Evolutionary conservation across 768 basidiomycete species (phyloP), one percentile per base, ranked within the genome.

Genomic region (Amanita polypyramis): DNA sequence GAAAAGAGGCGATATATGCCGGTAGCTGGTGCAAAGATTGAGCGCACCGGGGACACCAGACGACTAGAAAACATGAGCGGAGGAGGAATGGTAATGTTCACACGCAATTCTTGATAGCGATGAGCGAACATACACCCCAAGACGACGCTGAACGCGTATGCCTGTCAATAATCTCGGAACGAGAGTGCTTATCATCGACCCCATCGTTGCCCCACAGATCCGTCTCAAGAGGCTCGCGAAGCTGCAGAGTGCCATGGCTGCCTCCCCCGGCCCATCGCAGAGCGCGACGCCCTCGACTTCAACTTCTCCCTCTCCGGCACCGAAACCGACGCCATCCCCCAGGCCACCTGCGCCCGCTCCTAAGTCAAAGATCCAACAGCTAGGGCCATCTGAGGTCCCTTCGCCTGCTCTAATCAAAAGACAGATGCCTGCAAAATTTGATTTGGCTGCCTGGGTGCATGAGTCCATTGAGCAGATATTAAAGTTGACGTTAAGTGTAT

Each of bases 191-290:
- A 34, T 14, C 34, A 19, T 37, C 23, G 20, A 34, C 42, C 34
- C 17, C 32, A 8, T 34, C 9, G n/a, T 51, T 21, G 14, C 21
- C 51, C 27, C 44, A 11, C 56, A 95, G 93, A 95, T 96, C 60
- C 88, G 92, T 54, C 68, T 90, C 62, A 95, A 95, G 66, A 80
- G 94, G 48, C 74, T 98, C 45, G 92, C 88, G 27, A 90, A 87
- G 62, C 73, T 97, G 6, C 85, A 86, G 58, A 69, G 59, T 33
- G 56, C 59, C 8, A 35, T 44, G 33, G 19, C 47, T 30, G 23
- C 38, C 32, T 20, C 67, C 11, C 41, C 55, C 17, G 52, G 65
- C 29, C 56, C 50, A 44, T 50, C 56, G 35, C 65, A 70, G 25
- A 61, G 54, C 10, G 57, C 73, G 0, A 62, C 75, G 7, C 58